These are phyloP conservation scores for Heliosperma pusillum DNA, from an alignment of 148 eudicot species.

Conservation along the genomic window DNA sequence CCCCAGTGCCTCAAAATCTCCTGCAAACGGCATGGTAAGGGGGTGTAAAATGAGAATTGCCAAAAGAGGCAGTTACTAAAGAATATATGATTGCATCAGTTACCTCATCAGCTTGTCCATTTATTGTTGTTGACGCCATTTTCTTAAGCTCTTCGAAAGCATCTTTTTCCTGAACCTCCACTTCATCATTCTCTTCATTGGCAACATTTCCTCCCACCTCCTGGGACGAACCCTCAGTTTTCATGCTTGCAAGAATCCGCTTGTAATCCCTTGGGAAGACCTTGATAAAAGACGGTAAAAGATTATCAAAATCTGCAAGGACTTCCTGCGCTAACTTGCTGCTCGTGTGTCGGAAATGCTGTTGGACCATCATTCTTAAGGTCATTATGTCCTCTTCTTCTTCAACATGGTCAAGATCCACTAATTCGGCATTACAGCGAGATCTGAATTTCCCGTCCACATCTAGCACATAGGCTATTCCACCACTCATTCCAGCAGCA, in stretches of 20 bases:
- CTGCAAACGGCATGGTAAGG: not conserved
- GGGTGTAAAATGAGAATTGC: not conserved
- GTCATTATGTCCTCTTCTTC: slow-evolving; percentile 88
- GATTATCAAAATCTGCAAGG: slow-evolving; percentile 65
- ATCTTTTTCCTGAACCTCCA: slow-evolving; percentile 63
- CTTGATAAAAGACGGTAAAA: slow-evolving; percentile 77
- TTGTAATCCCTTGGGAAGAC: slow-evolving; percentile 97
- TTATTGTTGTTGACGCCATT: slow-evolving; percentile 50
- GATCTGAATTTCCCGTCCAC: slow-evolving; percentile 57
- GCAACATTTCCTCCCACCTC: slow-evolving; percentile 47
- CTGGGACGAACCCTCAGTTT: slow-evolving; percentile 49
- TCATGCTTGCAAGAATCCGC: slow-evolving; percentile 68
- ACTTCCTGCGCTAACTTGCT: slow-evolving; percentile 83
- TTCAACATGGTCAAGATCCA: slow-evolving; percentile 90
- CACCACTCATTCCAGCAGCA: slow-evolving; percentile 99
- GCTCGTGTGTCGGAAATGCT: slow-evolving; percentile 90
- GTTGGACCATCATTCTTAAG: slow-evolving; percentile 90
- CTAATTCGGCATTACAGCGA: slow-evolving; percentile 83
- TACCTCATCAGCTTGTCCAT: slow-evolving; percentile 42
- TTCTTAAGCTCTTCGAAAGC: slow-evolving; percentile 92
- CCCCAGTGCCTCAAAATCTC: not conserved
- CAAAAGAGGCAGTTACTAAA: too few relatives aligned
- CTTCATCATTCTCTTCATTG: slow-evolving; percentile 57
- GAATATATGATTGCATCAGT: not conserved
- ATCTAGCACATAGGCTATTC: slow-evolving; percentile 85